These are phyloP conservation scores for Eucalyptus tenuipes DNA, from an alignment of 345 rosid species.

Conservation along the genomic window DNA sequence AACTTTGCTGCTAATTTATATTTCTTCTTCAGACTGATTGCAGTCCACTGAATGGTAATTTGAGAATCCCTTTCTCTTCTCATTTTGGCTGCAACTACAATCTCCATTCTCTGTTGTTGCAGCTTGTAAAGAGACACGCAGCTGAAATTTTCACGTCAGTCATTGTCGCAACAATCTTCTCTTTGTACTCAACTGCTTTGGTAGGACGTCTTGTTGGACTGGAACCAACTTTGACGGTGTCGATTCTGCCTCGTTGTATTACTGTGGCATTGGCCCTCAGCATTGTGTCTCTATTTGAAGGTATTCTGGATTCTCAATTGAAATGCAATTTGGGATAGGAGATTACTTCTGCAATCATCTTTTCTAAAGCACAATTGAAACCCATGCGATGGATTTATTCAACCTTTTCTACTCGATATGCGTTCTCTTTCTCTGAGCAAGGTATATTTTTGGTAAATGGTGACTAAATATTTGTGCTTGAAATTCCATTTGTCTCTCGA, in stretches of 20 bases:
- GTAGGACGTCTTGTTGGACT: constrained; percentile 66
- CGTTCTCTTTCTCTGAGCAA: not conserved
- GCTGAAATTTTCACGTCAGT: constrained; percentile 90
- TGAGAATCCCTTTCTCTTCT: not conserved
- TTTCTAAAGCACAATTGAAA: not conserved
- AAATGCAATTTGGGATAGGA: not conserved
- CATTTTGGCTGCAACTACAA: not conserved
- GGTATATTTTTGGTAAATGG: not conserved
- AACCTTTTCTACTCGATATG: not conserved
- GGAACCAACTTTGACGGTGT: constrained; percentile 64
- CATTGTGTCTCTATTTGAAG: constrained; percentile 84
- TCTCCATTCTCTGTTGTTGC: constrained; percentile 9
- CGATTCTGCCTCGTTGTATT: constrained; percentile 87
- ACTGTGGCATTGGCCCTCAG: constrained; percentile 95
- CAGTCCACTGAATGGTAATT: not conserved
- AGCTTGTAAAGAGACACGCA: constrained; percentile 93
- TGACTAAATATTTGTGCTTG: not conserved
- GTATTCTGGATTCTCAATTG: constrained; percentile 5
- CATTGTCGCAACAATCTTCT: constrained; percentile 67
- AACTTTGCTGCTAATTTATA: not conserved
- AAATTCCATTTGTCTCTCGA: not conserved
- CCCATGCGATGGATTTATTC: not conserved
- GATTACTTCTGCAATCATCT: not conserved
- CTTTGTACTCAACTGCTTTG: constrained; percentile 86
- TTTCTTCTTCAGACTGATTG: not conserved